Percentiles rank a stretch among this genome's conserved stretches.
These are phyloP conservation scores for Debaryomyces sp. DNA, from an alignment of 1,139 yeast species.

Conservation along the genomic window DNA sequence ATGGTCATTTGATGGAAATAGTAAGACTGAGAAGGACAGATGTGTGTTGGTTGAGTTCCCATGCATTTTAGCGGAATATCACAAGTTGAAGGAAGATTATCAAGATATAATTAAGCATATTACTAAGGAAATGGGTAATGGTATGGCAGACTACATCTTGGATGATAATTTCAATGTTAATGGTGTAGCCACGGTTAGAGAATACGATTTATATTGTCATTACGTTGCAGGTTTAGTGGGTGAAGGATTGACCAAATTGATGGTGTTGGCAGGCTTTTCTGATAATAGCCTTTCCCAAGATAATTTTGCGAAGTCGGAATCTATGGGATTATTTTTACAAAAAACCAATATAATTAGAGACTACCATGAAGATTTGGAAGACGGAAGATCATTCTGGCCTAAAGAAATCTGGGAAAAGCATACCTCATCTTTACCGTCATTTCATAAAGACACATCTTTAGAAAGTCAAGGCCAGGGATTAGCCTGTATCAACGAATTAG, in stretches of 20 bases:
- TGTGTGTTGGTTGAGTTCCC: slow-evolving; percentile 78
- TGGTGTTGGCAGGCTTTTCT: slow-evolving; percentile 68
- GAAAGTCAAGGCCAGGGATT: slow-evolving; percentile 56
- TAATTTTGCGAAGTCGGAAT: slow-evolving; percentile 62
- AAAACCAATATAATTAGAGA: slow-evolving; percentile 96
- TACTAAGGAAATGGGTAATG: slow-evolving; percentile 87
- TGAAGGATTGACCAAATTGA: slow-evolving; percentile 85
- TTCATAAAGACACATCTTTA: slow-evolving; percentile 46
- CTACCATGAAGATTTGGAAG: slow-evolving; percentile 87
- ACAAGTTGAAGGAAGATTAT: slow-evolving; percentile 71
- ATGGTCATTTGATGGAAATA: slow-evolving; percentile 81
- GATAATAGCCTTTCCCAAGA: slow-evolving; percentile 52
- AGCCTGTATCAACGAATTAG: slow-evolving; percentile 79
- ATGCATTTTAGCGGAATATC: slow-evolving; percentile 67
- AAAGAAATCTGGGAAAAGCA: slow-evolving; percentile 88
- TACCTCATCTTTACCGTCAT: slow-evolving; percentile 62
- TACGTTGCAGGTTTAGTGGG: slow-evolving; percentile 98
- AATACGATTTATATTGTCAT: slow-evolving; percentile 90
- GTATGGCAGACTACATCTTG: slow-evolving; percentile 93
- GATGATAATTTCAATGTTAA: slow-evolving; percentile 76
- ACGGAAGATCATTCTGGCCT: slow-evolving; percentile 97
- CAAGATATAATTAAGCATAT: slow-evolving; percentile 79
- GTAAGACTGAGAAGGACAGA: slow-evolving; percentile 80
- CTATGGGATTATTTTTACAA: slow-evolving; percentile 95
- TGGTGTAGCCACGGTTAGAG: slow-evolving; percentile 78